phyloP scores from a whole-genome alignment of 306 rosid species.

The Medicago lupulina region DNA sequence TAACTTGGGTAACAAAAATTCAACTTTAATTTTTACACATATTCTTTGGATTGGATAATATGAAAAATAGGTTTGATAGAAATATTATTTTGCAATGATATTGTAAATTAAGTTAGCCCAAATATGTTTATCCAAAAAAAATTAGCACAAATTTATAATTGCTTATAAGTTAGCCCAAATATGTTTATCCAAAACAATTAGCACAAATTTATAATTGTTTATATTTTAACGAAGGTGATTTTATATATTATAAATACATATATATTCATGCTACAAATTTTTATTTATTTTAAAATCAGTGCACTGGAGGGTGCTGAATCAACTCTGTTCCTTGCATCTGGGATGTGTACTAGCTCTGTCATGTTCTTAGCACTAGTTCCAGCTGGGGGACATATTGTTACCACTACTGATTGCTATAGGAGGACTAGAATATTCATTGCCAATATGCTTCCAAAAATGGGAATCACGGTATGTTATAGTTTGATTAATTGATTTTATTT shows the following conservation, averaged over 20 bases:
- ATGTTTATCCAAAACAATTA: not conserved
- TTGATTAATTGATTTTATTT: not conserved
- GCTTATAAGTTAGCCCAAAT: not conserved
- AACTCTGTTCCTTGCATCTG: conserved; percentile 81
- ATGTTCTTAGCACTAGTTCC: conserved; percentile 86
- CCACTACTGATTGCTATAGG: conserved; percentile 92
- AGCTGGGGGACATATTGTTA: conserved; percentile 88
- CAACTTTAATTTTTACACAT: too few species aligned
- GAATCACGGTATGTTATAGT: conserved; percentile 64
- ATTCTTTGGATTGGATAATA: not conserved
- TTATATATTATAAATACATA: not conserved
- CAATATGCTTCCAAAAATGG: conserved; percentile 84
- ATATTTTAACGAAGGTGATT: not conserved
- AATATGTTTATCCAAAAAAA: too few species aligned
- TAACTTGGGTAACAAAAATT: not conserved
- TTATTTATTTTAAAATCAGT: conserved; percentile 48
- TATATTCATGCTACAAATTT: not conserved
- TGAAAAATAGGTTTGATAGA: not conserved
- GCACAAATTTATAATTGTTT: not conserved
- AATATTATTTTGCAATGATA: not conserved
- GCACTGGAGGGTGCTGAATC: conserved; percentile 94
- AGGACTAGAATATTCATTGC: conserved; percentile 86
- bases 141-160: not conserved
- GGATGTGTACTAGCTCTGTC: conserved; percentile 87
- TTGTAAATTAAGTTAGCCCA: not conserved